Base-by-base conservation (phyloP, 495 filamentous ascomycete species). In the Xylaria grammica region DNA sequence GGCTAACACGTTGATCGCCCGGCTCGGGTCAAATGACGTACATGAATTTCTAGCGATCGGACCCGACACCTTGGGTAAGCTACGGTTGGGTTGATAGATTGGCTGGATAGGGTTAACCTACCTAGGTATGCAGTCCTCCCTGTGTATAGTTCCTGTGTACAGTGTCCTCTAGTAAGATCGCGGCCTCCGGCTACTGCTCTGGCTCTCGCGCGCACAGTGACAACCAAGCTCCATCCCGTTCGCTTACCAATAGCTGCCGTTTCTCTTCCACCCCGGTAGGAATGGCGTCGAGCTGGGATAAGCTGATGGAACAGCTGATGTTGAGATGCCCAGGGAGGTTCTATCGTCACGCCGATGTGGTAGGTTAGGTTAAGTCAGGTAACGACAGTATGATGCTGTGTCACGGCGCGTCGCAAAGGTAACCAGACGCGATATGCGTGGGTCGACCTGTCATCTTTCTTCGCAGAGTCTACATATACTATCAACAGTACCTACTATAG, bases 51-150 rank as follows among this genome's bases (percentile, higher is more conserved):
- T 8, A 53, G 55, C 55, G 69, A 71, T 73, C 69, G 62, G 71
- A 71, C 69, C 71, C 71, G 65, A 69, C 71, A 56, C 65, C 65
- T 60, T 73, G 71, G 71, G 60, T 66, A 38, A 22, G 60, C 56
- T 48, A 46, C 56, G 26, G 29, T 26, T 48, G 55, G 56, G 34
- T 59, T 40, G 45, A 42, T 36, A 11, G 34, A 36, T 36, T 36
- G 48, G 42, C 51, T 58, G 24, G 63, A 29, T 44, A 59, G 54
- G 59, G 62, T 61, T 60, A 62, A 58, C 51, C 22, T 40, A 32
- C 17, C n/a, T n/a, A n/a, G n/a, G n/a, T n/a, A n/a, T n/a, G n/a
- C n/a, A n/a, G n/a, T n/a, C n/a, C n/a, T n/a, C n/a, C n/a, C n/a
- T n/a, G n/a, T n/a, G n/a, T n/a, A n/a, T n/a, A n/a, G n/a, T n/a